phyloP scores from a whole-genome alignment of 1,139 yeast species.

The Spathaspora sp. region DNA sequence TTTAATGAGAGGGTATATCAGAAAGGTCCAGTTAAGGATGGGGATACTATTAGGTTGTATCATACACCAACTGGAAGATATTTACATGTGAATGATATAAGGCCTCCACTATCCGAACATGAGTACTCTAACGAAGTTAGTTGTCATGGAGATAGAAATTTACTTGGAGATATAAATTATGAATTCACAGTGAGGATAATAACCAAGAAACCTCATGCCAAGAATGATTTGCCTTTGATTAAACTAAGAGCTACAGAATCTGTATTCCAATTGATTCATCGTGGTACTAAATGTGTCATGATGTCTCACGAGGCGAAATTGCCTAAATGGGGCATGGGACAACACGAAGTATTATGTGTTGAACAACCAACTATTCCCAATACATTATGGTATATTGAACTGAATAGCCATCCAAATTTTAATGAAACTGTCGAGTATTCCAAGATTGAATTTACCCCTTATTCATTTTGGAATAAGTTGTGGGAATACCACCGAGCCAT shows the following conservation, averaged over 20 bases:
- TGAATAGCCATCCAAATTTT: slow-evolving; percentile 52
- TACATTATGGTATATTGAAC: slow-evolving; percentile 66
- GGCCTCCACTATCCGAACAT: slow-evolving; percentile 79
- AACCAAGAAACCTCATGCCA: slow-evolving; percentile 25
- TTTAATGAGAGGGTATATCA: slow-evolving; percentile 27
- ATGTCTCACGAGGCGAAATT: slow-evolving; percentile 60
- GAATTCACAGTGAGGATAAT: slow-evolving; percentile 49
- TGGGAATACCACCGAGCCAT: slow-evolving; percentile 37
- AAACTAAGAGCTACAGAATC: slow-evolving; percentile 53
- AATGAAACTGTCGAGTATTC: slow-evolving; percentile 25
- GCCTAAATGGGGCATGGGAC: slow-evolving; percentile 70
- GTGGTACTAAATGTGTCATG: slow-evolving; percentile 59
- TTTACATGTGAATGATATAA: slow-evolving; percentile 54
- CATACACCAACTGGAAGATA: slow-evolving; percentile 63
- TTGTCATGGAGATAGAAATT: slow-evolving; percentile 53
- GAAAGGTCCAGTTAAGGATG: slow-evolving; percentile 44
- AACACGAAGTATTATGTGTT: slow-evolving; percentile 76
- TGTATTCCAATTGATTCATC: slow-evolving; percentile 58
- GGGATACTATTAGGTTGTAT: slow-evolving; percentile 55
- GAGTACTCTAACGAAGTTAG: slow-evolving; percentile 78
- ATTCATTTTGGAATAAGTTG: slow-evolving; percentile 30
- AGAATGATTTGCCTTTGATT: slow-evolving; percentile 33
- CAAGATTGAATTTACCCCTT: slow-evolving; percentile 25
- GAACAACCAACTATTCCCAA: slow-evolving; percentile 58
- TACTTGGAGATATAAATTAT: slow-evolving; percentile 51